Evolutionary conservation across 495 filamentous ascomycete species (phyloP).

Genomic region (Aspergillus homomorphus): DNA sequence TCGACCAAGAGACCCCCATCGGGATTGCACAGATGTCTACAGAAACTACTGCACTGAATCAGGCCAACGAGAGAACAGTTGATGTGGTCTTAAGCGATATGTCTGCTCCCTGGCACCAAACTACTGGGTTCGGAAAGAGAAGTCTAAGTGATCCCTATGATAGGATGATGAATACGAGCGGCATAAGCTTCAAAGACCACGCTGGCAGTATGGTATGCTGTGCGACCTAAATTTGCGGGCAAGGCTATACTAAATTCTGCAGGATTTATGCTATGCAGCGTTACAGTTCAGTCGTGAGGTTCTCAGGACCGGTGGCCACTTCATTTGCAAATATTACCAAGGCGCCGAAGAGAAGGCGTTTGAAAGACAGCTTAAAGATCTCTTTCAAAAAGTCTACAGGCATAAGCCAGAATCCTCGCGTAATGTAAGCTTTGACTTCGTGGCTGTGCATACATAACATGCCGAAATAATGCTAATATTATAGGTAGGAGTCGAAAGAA

Average conservation of each 20-base stretch:
- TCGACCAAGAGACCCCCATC: not conserved
- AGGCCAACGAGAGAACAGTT: constrained; percentile 54
- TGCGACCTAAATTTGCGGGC: not conserved
- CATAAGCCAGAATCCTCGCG: constrained; percentile 90
- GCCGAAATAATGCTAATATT: constrained; percentile 11
- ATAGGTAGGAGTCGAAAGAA: constrained; percentile 80
- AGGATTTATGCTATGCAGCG: constrained; percentile 84
- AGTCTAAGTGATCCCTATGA: constrained; percentile 87
- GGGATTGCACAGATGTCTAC: not conserved
- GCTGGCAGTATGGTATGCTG: constrained; percentile 85
- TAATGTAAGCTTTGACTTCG: constrained; percentile 53
- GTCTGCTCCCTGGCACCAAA: constrained; percentile 90
- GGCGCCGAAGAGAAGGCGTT: constrained; percentile 78
- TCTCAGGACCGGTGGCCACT: constrained; percentile 76
- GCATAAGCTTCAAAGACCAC: constrained; percentile 81
- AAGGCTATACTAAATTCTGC: constrained; percentile 18
- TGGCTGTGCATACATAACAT: not conserved
- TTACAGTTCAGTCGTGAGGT: constrained; percentile 80
- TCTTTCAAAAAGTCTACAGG: constrained; percentile 76
- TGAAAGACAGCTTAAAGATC: constrained; percentile 63
- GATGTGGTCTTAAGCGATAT: constrained; percentile 98
- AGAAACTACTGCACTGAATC: not conserved
- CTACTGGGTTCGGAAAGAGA: constrained; percentile 71
- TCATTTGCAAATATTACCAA: constrained; percentile 97
- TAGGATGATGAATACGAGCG: constrained; percentile 99